A percentile compares a stretch with the other conserved stretches of the same genome.
Conservation (phyloP, 1,139 yeast genomes). For the Kodamaea anthophila region DNA sequence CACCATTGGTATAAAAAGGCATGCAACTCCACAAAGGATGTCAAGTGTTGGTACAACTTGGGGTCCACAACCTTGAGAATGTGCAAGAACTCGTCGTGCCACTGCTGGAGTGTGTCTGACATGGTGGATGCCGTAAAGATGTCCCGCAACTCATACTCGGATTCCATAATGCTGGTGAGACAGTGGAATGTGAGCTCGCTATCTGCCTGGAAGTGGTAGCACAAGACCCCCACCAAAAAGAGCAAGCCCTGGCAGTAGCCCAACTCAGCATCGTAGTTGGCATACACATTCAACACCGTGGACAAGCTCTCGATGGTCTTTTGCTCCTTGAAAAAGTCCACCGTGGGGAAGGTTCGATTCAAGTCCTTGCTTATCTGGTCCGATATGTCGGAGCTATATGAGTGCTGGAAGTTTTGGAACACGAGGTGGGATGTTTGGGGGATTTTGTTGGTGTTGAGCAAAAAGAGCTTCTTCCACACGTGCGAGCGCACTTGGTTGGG, state of each 20-base stretch:
- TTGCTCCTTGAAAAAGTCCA: constrained; percentile 43
- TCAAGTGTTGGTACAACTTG: constrained; percentile 42
- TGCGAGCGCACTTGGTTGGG: constrained; percentile 32
- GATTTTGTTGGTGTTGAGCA: constrained; percentile 24
- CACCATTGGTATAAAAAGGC: constrained; percentile 62
- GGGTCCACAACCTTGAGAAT: constrained; percentile 38
- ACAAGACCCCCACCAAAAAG: constrained; percentile 58
- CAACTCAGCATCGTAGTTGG: constrained; percentile 61
- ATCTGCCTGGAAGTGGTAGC: constrained; percentile 45
- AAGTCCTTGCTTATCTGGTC: constrained; percentile 59
- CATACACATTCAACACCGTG: constrained; percentile 57
- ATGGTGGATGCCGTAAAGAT: constrained; percentile 51
- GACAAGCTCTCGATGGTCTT: constrained; percentile 45
- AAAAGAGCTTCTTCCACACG: constrained; percentile 34
- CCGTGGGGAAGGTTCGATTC: constrained; percentile 56
- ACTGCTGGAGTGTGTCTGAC: constrained; percentile 49
- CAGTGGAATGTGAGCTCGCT: constrained; percentile 47
- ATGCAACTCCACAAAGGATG: constrained; percentile 33
- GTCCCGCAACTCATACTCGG: constrained; percentile 50
- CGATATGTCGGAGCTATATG: constrained; percentile 35
- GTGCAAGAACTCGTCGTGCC: constrained; percentile 48
- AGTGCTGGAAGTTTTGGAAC: constrained; percentile 39
- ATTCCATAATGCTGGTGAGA: constrained; percentile 56
- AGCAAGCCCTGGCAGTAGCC: constrained; percentile 72
- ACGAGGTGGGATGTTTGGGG: constrained; percentile 33